Base-by-base conservation (phyloP, 73 alveolate species). In the Paramecium pentaurelia region DNA sequence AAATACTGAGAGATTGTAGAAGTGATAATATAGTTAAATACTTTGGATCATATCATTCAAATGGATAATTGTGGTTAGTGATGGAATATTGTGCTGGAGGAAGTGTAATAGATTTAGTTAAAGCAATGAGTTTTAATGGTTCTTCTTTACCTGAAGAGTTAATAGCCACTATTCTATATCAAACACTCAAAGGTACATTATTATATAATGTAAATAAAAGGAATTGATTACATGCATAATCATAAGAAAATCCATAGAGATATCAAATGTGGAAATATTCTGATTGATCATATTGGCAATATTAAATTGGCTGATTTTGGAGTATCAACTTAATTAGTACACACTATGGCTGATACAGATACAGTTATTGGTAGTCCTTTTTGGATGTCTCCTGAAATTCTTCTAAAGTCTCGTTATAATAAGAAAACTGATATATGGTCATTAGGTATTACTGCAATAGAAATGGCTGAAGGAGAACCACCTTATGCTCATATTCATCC, bases 331-430 rank as follows among this genome's bases (percentile, higher is more conserved):
- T 71, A 91, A 36, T 86, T 95, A 32, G 95, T 95, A 14, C 93
- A 95, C 64, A 95, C 96, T 14, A 86, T 93, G 64, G 93, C 93
- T 51, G 93, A 95, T 51, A 93, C 91, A 58, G 94, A 93, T 14
- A 93, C 96, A 45, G 93, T 96, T 58, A 97, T 97, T 40, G 99
- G 99, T 9, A 97, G 99, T 1, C 99, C 99, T 18, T 97, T 95
- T 88, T 98, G 99, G 99, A 98, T 98, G 99, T 93, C 99, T 20
- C 99, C 99, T 9, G 99, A 98, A 70, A 99, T 98, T 11, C 77
- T 80, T 9, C 27, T 80, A 32, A 51, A 95, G 38, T 90, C 96
- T 60, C 95, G 95, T 12, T 97, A 98, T 88, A 98, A 98, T 96
- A 95, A 95, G 88, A 97, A 97, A 92, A 96, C 99, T 42, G 99